Evolutionary conservation across 805 yeast genomes (phyloP).

Genomic region (Starmera caribaea): DNA sequence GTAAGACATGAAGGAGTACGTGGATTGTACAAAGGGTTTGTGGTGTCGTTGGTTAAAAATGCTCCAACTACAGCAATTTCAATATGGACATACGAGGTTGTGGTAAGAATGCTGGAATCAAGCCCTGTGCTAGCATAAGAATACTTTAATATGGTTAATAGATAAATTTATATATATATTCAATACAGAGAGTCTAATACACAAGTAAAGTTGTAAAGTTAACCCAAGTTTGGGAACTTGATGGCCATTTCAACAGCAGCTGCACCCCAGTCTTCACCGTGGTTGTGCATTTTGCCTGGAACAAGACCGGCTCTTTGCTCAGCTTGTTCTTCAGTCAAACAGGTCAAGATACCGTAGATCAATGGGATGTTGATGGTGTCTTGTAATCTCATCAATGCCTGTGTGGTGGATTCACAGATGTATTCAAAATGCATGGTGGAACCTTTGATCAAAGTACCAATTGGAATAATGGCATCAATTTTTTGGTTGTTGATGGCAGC

Average conservation of each 20-base stretch:
- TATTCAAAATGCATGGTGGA: constrained; percentile 98
- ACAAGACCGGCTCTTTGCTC: constrained; percentile 86
- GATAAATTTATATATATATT: not conserved
- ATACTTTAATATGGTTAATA: not conserved
- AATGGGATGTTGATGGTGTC: constrained; percentile 65
- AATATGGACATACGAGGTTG: constrained; percentile 50
- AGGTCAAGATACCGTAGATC: constrained; percentile 88
- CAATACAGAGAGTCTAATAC: too few species aligned
- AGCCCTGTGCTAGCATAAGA: not conserved
- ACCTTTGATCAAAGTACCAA: constrained; percentile 93
- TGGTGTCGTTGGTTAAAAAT: constrained; percentile 61
- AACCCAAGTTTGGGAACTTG: constrained; percentile 23
- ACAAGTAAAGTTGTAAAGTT: too few species aligned
- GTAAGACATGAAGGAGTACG: constrained; percentile 45
- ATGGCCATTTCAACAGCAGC: constrained; percentile 94
- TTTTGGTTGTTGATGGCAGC: constrained; percentile 32
- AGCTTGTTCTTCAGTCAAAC: constrained; percentile 92
- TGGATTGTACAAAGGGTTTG: constrained; percentile 70
- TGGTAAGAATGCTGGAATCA: constrained; percentile 1
- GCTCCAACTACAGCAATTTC: constrained; percentile 72
- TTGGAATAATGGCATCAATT: constrained; percentile 83
- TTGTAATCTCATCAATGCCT: constrained; percentile 77
- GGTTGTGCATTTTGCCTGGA: constrained; percentile 68
- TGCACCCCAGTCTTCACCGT: constrained; percentile 98
- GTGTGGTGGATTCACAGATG: constrained; percentile 83